These are phyloP conservation scores for Leishmania amazonensis DNA, from an alignment of 208 protist genomes.

Conservation along the genomic window DNA sequence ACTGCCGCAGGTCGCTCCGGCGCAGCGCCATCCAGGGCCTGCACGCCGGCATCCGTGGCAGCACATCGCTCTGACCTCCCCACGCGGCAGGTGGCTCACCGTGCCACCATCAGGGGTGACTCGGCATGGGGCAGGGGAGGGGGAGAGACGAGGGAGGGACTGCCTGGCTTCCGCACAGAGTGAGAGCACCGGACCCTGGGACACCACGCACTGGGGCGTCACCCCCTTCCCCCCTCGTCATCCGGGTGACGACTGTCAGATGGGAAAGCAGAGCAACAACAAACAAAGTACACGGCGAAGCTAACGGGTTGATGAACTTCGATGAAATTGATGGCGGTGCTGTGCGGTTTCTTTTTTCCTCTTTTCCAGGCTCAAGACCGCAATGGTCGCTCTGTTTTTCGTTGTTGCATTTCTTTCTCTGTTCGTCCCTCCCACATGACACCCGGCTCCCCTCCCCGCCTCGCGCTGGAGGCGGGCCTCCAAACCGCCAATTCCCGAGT, in stretches of 20 bases:
- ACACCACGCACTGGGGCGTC: neutral
- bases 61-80: neutral
- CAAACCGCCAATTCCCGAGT: neutral
- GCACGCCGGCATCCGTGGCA: neutral
- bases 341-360: neutral
- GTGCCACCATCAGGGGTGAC: neutral
- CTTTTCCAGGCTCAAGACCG: neutral
- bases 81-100: neutral
- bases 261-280: neutral
- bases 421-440: neutral
- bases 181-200: neutral
- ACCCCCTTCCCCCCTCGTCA: too few relatives aligned
- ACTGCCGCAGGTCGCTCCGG: neutral
- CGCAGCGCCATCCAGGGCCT: neutral
- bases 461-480: neutral
- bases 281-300: neutral
- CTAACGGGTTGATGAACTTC: neutral
- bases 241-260: neutral
- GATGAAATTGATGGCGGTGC: neutral
- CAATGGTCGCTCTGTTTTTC: neutral
- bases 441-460: neutral
- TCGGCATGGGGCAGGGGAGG: neutral
- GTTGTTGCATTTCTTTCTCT: neutral
- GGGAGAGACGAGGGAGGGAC: neutral
- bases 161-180: neutral